These are phyloP conservation scores for Straminergon stramineum DNA, from an alignment of 225 moss, liverwort and hornwort genomes.

Conservation along the genomic window DNA sequence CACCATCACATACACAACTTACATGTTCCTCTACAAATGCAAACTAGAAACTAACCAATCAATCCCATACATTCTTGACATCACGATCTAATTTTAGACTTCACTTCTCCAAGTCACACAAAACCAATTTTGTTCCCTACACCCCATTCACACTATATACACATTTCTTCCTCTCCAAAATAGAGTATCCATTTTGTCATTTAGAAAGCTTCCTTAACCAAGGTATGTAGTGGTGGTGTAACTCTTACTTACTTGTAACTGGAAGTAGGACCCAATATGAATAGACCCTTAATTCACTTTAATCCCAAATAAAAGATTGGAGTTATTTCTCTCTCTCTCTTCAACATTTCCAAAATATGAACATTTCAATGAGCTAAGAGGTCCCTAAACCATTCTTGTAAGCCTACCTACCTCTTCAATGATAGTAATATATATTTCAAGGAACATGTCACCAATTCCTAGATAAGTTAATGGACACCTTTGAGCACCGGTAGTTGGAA, in stretches of 20 bases:
- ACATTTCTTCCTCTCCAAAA: not conserved
- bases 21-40: too few relatives aligned
- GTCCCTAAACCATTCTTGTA: not conserved
- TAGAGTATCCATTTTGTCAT: not conserved
- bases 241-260: not conserved
- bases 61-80: fast-evolving
- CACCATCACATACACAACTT: fast-evolving
- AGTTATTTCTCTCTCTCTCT: not conserved
- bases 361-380: not conserved
- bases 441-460: too few relatives aligned
- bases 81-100: not conserved
- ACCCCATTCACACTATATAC: not conserved
- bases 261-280: not conserved
- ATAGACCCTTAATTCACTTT: not conserved
- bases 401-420: too few relatives aligned
- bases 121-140: not conserved
- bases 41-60: not conserved
- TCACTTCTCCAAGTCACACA: not conserved
- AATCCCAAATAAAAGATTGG: not conserved
- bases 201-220: too few relatives aligned
- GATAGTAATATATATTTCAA: too few relatives aligned
- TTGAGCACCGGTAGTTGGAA: too few relatives aligned
- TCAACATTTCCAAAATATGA: not conserved
- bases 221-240: not conserved
- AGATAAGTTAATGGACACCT: too few relatives aligned